Evolutionary conservation across 176 grass and related monocot genomes (phyloP).

Genomic region (Raddia distichophylla): DNA sequence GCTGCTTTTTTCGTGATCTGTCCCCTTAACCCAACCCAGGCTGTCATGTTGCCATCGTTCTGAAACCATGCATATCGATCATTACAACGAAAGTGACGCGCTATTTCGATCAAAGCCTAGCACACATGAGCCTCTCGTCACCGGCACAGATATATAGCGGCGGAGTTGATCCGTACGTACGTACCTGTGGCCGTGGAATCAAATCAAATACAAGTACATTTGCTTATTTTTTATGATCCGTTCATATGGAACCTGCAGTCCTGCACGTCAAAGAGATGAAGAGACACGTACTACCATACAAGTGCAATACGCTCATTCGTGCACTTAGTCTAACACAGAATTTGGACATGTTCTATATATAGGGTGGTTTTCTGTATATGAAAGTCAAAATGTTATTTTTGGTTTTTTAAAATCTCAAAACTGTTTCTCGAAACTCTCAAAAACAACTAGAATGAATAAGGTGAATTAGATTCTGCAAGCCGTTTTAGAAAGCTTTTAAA

Average conservation of each 20-base stretch:
- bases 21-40: constrained; percentile 18
- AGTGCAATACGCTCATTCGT: too few species aligned
- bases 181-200: background rate
- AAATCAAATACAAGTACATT: background rate
- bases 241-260: background rate
- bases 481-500: too few species aligned
- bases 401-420: too few species aligned
- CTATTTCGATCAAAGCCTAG: background rate
- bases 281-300: too few species aligned
- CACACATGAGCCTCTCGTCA: background rate
- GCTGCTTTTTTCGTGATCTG: background rate
- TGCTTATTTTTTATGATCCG: background rate
- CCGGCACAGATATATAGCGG: background rate
- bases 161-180: background rate
- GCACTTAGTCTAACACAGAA: too few species aligned
- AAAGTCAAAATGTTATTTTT: too few species aligned
- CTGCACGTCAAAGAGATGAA: too few species aligned
- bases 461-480: too few species aligned
- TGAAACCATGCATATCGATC: background rate
- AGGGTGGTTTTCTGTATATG: too few species aligned
- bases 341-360: too few species aligned
- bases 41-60: background rate
- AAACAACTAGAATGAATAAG: too few species aligned
- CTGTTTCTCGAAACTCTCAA: too few species aligned
- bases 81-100: background rate